A percentile compares a stretch with the other conserved stretches of the same genome.
These are phyloP conservation scores for Fusarium beomiforme DNA, from an alignment of 2,329 filamentous ascomycete species.

Conservation along the genomic window DNA sequence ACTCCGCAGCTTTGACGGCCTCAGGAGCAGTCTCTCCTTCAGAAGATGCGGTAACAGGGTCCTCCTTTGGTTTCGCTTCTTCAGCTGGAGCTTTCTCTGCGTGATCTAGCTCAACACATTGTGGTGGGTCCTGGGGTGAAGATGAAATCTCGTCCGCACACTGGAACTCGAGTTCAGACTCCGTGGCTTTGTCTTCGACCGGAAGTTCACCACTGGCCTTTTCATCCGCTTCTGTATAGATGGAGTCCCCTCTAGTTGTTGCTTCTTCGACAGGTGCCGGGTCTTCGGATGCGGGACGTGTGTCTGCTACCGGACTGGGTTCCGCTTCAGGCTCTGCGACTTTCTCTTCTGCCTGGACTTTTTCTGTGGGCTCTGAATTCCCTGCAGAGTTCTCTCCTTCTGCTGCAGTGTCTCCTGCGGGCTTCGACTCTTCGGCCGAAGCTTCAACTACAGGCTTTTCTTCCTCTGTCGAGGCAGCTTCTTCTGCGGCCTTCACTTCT, in stretches of 20 bases:
- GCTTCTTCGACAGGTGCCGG: background rate
- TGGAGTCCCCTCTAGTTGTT: background rate
- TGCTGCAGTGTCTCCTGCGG: background rate
- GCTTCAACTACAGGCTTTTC: background rate
- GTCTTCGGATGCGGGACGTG: background rate
- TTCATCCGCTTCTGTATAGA: background rate
- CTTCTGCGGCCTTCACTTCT: background rate
- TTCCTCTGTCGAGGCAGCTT: background rate
- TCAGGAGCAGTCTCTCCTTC: background rate
- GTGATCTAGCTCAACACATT: background rate
- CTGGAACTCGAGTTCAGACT: slow-evolving; percentile 8
- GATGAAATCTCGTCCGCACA: background rate
- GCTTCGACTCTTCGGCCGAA: background rate
- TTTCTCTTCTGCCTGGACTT: background rate
- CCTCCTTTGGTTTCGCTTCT: background rate
- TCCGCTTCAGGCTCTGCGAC: background rate
- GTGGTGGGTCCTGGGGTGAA: background rate
- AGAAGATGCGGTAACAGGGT: background rate
- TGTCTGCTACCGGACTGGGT: background rate
- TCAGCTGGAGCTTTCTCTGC: background rate
- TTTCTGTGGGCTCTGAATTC: background rate
- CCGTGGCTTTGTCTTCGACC: background rate
- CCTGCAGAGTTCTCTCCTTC: background rate
- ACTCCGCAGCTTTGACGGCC: slow-evolving; percentile 2
- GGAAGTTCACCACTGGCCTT: background rate